A percentile compares a stretch with the other conserved stretches of the same genome.
Conservation (phyloP, 768 basidiomycete genomes). For the Calvatia gigantea region DNA sequence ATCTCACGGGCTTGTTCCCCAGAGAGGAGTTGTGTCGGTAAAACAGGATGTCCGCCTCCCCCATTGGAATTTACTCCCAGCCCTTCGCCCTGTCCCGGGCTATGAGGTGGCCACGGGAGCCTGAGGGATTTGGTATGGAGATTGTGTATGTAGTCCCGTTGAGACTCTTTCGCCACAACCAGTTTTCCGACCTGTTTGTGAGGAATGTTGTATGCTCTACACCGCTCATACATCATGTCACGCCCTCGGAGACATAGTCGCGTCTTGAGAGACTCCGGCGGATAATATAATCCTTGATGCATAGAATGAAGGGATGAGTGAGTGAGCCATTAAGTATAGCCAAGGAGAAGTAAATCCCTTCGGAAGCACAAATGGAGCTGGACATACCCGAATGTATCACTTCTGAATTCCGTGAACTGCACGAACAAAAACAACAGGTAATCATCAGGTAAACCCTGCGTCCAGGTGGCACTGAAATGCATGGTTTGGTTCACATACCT, state of each 20-base stretch:
- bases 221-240: constrained; percentile 77
- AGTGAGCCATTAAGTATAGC: not conserved
- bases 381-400: constrained; percentile 83
- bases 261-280: constrained; percentile 79
- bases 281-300: constrained; percentile 80
- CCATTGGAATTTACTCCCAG: not conserved
- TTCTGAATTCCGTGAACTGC: constrained; percentile 89
- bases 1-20: constrained; percentile 65
- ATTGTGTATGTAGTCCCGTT: constrained; percentile 65
- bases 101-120: constrained; percentile 49
- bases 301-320: not conserved
- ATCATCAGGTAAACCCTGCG: not conserved
- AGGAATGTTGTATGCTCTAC: constrained; percentile 58
- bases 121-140: constrained; percentile 61
- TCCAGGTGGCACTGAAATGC: not conserved
- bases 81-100: constrained; percentile 16
- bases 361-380: constrained; percentile 1
- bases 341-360: not conserved
- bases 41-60: constrained; percentile 26
- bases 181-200: constrained; percentile 82
- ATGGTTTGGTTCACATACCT: constrained; percentile 43
- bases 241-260: constrained; percentile 83
- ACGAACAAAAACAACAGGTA: not conserved
- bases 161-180: constrained; percentile 71
- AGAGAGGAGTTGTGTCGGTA: constrained; percentile 67